These are phyloP conservation scores for Trifolium fragiferum DNA, from an alignment of 306 rosid species.

Conservation along the genomic window DNA sequence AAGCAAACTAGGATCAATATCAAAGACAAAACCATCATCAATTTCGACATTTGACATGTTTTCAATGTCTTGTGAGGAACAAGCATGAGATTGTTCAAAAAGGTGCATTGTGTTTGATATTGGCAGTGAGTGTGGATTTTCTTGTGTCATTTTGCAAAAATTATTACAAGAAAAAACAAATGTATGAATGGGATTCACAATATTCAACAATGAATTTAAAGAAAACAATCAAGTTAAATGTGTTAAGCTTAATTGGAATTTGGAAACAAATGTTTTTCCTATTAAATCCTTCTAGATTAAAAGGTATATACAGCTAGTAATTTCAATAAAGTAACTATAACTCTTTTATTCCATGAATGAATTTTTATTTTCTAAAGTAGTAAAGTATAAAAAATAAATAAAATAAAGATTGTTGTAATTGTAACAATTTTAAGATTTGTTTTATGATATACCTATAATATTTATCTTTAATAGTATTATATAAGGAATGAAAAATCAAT, in stretches of 20 bases:
- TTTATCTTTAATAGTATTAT: no score
- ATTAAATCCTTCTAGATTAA: no score
- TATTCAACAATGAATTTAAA: background rate
- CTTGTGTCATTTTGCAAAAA: slow-evolving; percentile 46
- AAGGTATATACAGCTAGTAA: no score
- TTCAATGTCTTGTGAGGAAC: background rate
- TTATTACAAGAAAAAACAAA: background rate
- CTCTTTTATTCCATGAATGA: no score
- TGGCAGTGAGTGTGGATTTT: background rate
- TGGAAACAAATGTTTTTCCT: no score
- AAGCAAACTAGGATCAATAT: slow-evolving; percentile 48
- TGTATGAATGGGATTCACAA: background rate
- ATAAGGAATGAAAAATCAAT: no score
- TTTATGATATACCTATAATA: no score
- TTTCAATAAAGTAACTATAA: no score
- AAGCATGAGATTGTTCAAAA: background rate
- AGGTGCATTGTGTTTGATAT: background rate
- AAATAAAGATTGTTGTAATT: no score
- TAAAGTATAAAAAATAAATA: no score
- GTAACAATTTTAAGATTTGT: no score
- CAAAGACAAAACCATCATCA: slow-evolving; percentile 44
- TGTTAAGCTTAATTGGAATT: background rate
- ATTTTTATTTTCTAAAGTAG: no score
- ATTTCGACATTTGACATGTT: background rate
- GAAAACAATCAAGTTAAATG: background rate